Conservation (phyloP, 805 yeast genomes). For the Sugiyamaella smithiae region DNA sequence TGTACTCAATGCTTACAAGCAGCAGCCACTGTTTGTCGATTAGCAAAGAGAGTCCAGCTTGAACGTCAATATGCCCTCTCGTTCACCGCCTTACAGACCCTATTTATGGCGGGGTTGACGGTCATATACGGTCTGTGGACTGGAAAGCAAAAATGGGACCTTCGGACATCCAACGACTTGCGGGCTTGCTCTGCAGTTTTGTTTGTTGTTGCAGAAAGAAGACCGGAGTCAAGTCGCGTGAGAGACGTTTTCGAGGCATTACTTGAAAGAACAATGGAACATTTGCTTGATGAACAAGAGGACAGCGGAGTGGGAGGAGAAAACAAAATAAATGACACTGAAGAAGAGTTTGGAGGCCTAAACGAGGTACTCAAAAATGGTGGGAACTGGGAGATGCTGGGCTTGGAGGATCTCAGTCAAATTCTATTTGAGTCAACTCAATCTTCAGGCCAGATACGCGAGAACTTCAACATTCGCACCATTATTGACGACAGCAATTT, state of each 20-base stretch:
- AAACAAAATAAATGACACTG: too few species aligned
- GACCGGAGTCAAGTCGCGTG: background rate
- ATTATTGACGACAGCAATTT: background rate
- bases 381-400: slow-evolving; percentile 1
- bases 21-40: slow-evolving; percentile 9
- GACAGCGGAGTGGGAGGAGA: background rate
- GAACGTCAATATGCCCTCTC: slow-evolving; percentile 13
- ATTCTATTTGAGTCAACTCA: background rate
- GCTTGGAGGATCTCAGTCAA: background rate
- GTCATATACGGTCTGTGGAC: slow-evolving; percentile 16
- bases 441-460: background rate
- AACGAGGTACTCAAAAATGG: background rate
- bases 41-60: slow-evolving; percentile 8
- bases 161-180: slow-evolving; percentile 8
- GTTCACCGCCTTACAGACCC: slow-evolving; percentile 11
- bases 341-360: background rate
- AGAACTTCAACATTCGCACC: slow-evolving; percentile 1
- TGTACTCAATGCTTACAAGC: slow-evolving; percentile 9
- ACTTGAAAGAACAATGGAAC: slow-evolving; percentile 11
- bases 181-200: slow-evolving; percentile 15
- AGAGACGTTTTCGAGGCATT: slow-evolving; percentile 13
- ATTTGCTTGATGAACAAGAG: slow-evolving; percentile 3
- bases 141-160: slow-evolving; percentile 11
- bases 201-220: slow-evolving; percentile 13
- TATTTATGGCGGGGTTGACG: slow-evolving; percentile 14